Evolutionary conservation across 495 filamentous ascomycete species (phyloP).

Genomic region (Hyaloscypha finlandica): DNA sequence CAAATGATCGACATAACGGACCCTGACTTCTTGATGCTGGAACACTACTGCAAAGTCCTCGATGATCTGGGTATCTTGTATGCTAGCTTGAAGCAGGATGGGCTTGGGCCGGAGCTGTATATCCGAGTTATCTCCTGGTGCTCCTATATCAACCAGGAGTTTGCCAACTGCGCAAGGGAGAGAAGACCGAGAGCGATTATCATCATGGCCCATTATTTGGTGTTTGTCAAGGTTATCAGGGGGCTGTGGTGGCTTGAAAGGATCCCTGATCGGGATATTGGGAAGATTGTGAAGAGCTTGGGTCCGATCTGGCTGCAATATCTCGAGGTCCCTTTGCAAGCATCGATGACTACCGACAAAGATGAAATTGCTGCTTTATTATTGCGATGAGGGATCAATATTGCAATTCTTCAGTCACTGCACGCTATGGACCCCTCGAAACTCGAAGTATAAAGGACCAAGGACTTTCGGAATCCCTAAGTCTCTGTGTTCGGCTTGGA

Average conservation of each 20-base stretch:
- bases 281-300: slow-evolving; percentile 39
- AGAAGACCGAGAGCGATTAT: slow-evolving; percentile 56
- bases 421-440: no score
- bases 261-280: slow-evolving; percentile 42
- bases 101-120: slow-evolving; percentile 9
- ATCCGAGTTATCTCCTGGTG: slow-evolving; percentile 41
- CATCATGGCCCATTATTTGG: slow-evolving; percentile 49
- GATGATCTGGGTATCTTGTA: slow-evolving; percentile 26
- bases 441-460: no score
- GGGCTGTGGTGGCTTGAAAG: slow-evolving; percentile 49
- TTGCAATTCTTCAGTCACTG: no score
- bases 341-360: slow-evolving; percentile 6
- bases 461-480: no score
- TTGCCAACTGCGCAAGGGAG: slow-evolving; percentile 50
- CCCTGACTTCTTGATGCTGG: slow-evolving; percentile 22
- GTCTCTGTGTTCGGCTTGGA: no score
- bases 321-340: slow-evolving; percentile 20
- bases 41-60: slow-evolving; percentile 24
- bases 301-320: slow-evolving; percentile 37
- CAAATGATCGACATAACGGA: slow-evolving; percentile 16
- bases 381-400: background rate
- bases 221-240: slow-evolving; percentile 41
- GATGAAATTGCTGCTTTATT: slow-evolving; percentile 21
- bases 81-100: slow-evolving; percentile 26
- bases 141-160: slow-evolving; percentile 50